Conservation (phyloP, 352 stramenopile genomes). For the Globisporangium nodosum region DNA sequence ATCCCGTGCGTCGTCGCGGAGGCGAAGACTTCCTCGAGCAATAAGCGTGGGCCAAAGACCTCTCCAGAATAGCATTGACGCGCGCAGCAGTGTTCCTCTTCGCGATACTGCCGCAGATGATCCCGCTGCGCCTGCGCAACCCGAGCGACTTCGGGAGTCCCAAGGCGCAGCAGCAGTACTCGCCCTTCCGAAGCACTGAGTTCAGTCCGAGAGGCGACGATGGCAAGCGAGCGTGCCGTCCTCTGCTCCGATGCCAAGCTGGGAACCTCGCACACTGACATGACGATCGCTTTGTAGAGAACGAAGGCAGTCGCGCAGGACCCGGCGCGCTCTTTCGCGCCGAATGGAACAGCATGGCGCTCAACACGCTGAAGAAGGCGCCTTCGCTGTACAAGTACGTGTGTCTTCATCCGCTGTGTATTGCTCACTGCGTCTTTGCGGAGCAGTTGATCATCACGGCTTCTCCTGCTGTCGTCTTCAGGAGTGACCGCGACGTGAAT, state of each 20-base stretch:
- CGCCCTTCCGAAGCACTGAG: constrained; percentile 38
- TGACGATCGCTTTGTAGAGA: constrained; percentile 2
- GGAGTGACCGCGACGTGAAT: constrained; percentile 46
- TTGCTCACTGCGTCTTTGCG: not conserved
- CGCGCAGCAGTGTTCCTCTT: not conserved
- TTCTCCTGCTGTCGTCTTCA: constrained; percentile 4
- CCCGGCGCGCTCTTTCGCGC: constrained; percentile 34
- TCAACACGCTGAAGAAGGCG: constrained; percentile 17
- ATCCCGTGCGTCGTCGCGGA: constrained; percentile 30
- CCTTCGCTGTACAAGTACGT: constrained; percentile 23
- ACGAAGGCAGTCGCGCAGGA: constrained; percentile 16
- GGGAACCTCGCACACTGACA: not conserved
- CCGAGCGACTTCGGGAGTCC: constrained; percentile 20
- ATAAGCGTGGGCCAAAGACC: no score
- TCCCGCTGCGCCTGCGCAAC: constrained; percentile 44
- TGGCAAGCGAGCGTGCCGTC: not conserved
- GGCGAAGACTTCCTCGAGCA: no score
- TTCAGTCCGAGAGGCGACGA: constrained; percentile 25
- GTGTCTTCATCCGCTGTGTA: not conserved
- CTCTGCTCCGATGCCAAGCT: no score
- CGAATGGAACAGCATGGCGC: constrained; percentile 39
- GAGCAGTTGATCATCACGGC: no score
- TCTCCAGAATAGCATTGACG: no score
- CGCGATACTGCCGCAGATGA: constrained; percentile 22
- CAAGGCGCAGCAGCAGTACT: constrained; percentile 36